Evolutionary conservation across 2,329 filamentous ascomycete genomes (phyloP), one percentile per base, ranked within the genome.

Genomic region (Neurospora crassa): DNA sequence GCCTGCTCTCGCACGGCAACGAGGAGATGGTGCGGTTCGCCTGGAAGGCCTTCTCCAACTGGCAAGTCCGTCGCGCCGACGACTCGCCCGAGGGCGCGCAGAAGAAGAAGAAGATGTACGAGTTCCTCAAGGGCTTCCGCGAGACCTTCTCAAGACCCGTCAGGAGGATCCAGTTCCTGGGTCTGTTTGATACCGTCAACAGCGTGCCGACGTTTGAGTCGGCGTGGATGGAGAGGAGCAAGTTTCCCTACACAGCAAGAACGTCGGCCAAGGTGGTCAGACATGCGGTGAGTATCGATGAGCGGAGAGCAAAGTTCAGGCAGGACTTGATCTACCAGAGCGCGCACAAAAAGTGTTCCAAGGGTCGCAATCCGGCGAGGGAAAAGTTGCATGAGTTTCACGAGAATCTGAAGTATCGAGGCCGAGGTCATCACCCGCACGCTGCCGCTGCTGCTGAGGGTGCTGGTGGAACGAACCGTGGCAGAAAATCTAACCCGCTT

Each of bases 1-100:
- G 93, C 1, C 84, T 96, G 0, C 84, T 96, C 16, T 91, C 90
- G 14, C 90, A 92, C 69, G 92, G 93, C 12, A 96, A 96, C 76
- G 92, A 96, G 77, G 93, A 96, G 75, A 91, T 96, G 89, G 89
- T 93, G 69, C 85, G 87, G 4, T 96, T 96, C 78, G 92, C 92
- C 0, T 96, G 92, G 92, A 94, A 92, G 78, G 90, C 91, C 0
- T 94, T 93, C 76, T 87, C 90, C 8, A 88, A 90, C 77, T 93
- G 90, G 90, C 90, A 92, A 77, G 85, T 85, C 63, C 86, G 90
- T 8, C 81, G 84, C 11, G 81, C 83, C 0, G 76, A 80, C 69
- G 73, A 74, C 34, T 73, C 72, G 2, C 74, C 74, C 0, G 80
- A 82, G 24, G 82, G 80, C 1, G 79, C 80, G 40, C 76, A 80